phyloP scores from a whole-genome alignment of 495 filamentous ascomycete species.

The Cercophora samala region DNA sequence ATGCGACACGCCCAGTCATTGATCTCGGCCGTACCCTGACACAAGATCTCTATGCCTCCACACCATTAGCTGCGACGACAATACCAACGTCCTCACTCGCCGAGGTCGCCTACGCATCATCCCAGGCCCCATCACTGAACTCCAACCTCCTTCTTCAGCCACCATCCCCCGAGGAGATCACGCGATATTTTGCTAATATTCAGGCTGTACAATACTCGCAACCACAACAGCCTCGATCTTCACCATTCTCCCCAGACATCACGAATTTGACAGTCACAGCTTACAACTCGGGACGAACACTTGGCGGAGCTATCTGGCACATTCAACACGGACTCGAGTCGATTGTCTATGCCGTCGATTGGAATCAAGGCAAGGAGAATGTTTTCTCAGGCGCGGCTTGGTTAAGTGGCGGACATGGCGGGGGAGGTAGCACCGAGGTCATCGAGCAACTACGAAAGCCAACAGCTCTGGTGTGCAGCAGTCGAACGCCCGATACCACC shows the following conservation, averaged over 20 bases:
- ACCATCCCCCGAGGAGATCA: conserved; percentile 83
- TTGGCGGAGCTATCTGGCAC: conserved; percentile 98
- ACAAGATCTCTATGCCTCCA: conserved; percentile 89
- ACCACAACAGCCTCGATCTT: conserved; percentile 80
- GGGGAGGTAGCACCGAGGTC: conserved; percentile 70
- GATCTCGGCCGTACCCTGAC: conserved; percentile 85
- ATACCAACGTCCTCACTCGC: conserved; percentile 66
- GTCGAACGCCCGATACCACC: conserved; percentile 68
- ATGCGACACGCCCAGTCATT: conserved; percentile 90
- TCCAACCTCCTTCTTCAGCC: conserved; percentile 70
- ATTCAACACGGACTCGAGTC: conserved; percentile 96
- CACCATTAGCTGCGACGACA: conserved; percentile 78
- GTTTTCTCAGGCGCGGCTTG: conserved; percentile 90
- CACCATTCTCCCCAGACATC: conserved; percentile 80
- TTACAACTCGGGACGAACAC: conserved; percentile 92
- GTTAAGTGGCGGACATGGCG: conserved; percentile 75
- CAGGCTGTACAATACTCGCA: conserved; percentile 95
- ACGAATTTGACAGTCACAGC: conserved; percentile 94
- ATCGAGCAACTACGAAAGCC: conserved; percentile 91
- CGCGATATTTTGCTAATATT: conserved; percentile 86
- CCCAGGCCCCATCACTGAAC: conserved; percentile 45
- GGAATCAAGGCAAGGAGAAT: conserved; percentile 94
- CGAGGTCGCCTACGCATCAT: conserved; percentile 58
- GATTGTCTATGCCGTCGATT: conserved; percentile 95
- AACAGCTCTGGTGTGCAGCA: conserved; percentile 88